Base-by-base conservation (phyloP, 176 grass and related monocot species). In the bread wheat (Triticum aestivum) region DNA sequence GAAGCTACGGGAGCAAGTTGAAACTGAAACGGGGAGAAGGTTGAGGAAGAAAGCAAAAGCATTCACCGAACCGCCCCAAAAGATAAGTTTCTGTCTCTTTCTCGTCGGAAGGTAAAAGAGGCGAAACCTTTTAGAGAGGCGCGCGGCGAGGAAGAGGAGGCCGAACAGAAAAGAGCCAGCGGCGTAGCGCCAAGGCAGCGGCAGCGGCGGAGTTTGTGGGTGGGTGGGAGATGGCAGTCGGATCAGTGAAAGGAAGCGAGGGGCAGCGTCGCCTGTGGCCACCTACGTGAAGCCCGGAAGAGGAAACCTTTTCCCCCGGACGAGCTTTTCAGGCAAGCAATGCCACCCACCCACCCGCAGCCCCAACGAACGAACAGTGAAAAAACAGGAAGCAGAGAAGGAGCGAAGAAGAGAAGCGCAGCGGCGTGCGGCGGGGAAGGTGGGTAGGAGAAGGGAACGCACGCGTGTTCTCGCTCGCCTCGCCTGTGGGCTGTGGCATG, bases 291-390 rank as follows among this genome's bases (percentile, higher is more conserved):
- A 9, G 74, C 75, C 73, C 66, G 42, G 59, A 87, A 84, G 68
- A 17, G 75, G 81, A 84, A 91, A 79, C 66, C 75, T 67, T 68
- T 90, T 83, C 38, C 6, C 6, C n/a, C 41, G 52, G 17, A 34
- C 15, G n/a, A 74, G 11, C 56, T 65, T 84, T 84, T 32, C 24
- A 51, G 51, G 21, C 8, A 47, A 34, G 15, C 51, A 17, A 17
- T 2, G 14, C 45, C 45, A 49, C 34, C 21, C 18, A 65, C 61
- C 65, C 65, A 18, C 12, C 11, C 29, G 10, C 44, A 45, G 11
- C 45, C 14, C 14, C 12, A 49, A 49, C 45, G 33, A 83, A 37
- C 27, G 3, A 70, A 23, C 29, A 38, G 54, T 33, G 11, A 21
- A 56, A 20, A 27, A 2, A 21, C 27, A 20, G 27, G 51, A 38